Evolutionary conservation across 169 alveolate species (phyloP), one percentile per base, ranked within the genome.

Genomic region (Cryptosporidium parvum): DNA sequence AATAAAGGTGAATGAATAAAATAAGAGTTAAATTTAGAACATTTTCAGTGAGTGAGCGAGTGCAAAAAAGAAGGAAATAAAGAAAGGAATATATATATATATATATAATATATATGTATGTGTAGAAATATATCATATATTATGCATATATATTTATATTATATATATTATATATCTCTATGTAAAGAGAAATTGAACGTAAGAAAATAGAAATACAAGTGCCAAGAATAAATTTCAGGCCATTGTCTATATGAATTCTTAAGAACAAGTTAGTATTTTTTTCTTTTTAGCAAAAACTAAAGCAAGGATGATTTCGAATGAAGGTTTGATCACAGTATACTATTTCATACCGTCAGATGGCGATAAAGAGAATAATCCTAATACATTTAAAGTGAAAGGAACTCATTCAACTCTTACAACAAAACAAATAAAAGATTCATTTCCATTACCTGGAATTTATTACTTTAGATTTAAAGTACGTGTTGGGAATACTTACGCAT

Each of bases 321-420:
- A 3, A 23, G 65, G 23, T 14, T 12, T 33, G 37, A 29, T 35
- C 58, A 31, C 65, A 9, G 75, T 80, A 18, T 80, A 80, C 37
- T 80, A 80, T 33, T 80, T 80, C 37, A 80, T 80, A 31, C 89
- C 89, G 65, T 37, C 69, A 45, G 89, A 80, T 80, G 73, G 75
- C 10, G 89, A 80, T 31, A 42, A 26, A 6, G 89, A 80, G 33
- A 80, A 80, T 16, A 59, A 59, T 31, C 89, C 89, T 0, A 80
- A 80, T 80, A 44, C 75, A 48, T 80, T 62, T 31, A 59, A 80
- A 31, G 68, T 80, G 6, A 53, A 35, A 21, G 45, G 75, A 21
- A 16, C 68, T 23, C 37, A 44, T 62, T 45, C 75, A 10, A 26
- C 56, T 23, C 23, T 80, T 7, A 80, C 89, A 42, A 23, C 65